phyloP scores from a whole-genome alignment of 2,329 filamentous ascomycete species.

The Colletotrichum echinochloae region DNA sequence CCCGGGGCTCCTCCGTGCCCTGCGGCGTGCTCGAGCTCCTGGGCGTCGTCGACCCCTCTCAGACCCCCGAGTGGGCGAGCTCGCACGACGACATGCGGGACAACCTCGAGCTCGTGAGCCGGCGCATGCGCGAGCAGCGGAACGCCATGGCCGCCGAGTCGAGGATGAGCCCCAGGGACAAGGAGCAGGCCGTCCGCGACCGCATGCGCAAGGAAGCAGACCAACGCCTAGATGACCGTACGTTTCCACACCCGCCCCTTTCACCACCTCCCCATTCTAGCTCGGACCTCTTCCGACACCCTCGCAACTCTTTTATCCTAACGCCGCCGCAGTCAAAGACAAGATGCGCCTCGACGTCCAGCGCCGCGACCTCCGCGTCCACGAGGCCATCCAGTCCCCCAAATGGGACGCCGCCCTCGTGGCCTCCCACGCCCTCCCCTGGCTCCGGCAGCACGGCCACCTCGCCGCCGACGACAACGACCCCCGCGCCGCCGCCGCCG shows the following conservation, averaged over 20 bases:
- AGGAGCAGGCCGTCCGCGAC: conserved; percentile 55
- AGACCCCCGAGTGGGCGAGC: conserved; percentile 68
- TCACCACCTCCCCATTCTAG: background rate
- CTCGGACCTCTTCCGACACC: background rate
- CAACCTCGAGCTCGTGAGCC: conserved; percentile 51
- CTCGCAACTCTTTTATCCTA: background rate
- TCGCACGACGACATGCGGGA: conserved; percentile 53
- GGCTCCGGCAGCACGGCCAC: conserved; percentile 50
- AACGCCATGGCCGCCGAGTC: conserved; percentile 58
- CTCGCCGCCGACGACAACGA: conserved; percentile 32
- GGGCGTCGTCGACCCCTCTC: conserved; percentile 59
- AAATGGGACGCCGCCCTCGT: conserved; percentile 63
- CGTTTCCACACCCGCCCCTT: conserved; percentile 42
- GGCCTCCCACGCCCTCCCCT: conserved; percentile 58
- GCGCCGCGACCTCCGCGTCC: conserved; percentile 57
- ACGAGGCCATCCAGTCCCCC: conserved; percentile 65
- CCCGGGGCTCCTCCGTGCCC: conserved; percentile 65
- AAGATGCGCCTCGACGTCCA: conserved; percentile 53
- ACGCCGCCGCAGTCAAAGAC: conserved; percentile 54
- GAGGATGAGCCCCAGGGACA: conserved; percentile 56
- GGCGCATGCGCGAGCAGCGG: conserved; percentile 55
- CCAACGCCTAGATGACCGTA: conserved; percentile 60
- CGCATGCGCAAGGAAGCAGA: conserved; percentile 57
- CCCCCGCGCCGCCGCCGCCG: conserved; percentile 57
- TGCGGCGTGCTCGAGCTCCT: conserved; percentile 71